A percentile compares a stretch with the other conserved stretches of the same genome.
Conservation (phyloP, 495 filamentous ascomycete genomes). For the Choiromyces venosus region DNA sequence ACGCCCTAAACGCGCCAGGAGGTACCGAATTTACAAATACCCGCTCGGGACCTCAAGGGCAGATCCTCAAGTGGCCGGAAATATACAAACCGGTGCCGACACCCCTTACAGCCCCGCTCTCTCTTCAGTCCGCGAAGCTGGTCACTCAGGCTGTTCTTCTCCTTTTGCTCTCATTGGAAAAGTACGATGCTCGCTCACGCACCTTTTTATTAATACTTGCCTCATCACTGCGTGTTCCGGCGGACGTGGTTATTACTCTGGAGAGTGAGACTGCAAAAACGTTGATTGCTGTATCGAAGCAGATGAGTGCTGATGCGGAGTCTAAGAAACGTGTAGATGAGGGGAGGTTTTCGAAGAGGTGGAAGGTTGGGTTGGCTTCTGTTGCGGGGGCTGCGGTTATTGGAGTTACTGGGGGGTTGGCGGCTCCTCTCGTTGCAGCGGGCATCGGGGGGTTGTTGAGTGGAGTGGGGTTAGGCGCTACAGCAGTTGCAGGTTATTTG, state of each 20-base stretch:
- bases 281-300: constrained; percentile 65
- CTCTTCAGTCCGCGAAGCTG: constrained; percentile 14
- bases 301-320: constrained; percentile 63
- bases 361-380: constrained; percentile 79
- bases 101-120: constrained; percentile 8
- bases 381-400: constrained; percentile 72
- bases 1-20: constrained; percentile 25
- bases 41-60: not conserved
- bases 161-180: constrained; percentile 70
- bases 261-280: constrained; percentile 70
- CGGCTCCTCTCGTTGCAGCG: constrained; percentile 74
- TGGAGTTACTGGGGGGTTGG: constrained; percentile 72
- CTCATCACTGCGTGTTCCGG: constrained; percentile 61
- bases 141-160: constrained; percentile 54
- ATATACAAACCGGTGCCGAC: constrained; percentile 21
- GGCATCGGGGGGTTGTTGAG: constrained; percentile 78
- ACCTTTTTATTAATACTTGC: constrained; percentile 65
- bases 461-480: constrained; percentile 70
- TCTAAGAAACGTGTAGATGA: constrained; percentile 63
- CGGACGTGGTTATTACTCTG: constrained; percentile 60
- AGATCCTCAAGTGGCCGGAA: not conserved
- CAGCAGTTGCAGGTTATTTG: constrained; percentile 71
- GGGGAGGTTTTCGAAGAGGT: constrained; percentile 58
- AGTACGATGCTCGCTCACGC: constrained; percentile 70
- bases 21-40: not conserved